phyloP scores from a whole-genome alignment of 2,329 filamentous ascomycete species.

The Colletotrichum destructivum region DNA sequence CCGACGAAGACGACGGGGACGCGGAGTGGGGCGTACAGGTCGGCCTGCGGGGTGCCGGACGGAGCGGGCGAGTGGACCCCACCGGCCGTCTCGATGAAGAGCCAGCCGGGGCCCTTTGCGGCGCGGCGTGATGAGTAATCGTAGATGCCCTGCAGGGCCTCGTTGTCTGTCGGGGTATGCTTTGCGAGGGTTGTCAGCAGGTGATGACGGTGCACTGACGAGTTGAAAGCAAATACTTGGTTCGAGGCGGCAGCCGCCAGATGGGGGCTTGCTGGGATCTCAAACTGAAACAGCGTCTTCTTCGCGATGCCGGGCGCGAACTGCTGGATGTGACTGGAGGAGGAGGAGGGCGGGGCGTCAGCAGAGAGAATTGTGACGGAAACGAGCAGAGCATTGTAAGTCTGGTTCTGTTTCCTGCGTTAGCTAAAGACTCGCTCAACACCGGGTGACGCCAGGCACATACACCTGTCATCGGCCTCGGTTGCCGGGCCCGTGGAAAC shows the following conservation, averaged over 20 bases:
- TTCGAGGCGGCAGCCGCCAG: constrained; percentile 71
- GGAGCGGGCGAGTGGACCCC: constrained; percentile 86
- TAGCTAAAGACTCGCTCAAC: not conserved
- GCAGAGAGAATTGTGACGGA: not conserved
- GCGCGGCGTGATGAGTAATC: constrained; percentile 61
- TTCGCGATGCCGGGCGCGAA: constrained; percentile 67
- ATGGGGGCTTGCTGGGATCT: constrained; percentile 83
- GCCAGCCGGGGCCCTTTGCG: constrained; percentile 63
- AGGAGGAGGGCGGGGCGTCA: constrained; percentile 1
- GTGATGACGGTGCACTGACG: not conserved
- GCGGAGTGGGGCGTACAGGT: constrained; percentile 82
- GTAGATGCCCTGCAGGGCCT: constrained; percentile 65
- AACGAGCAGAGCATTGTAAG: not conserved
- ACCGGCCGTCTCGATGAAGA: constrained; percentile 86
- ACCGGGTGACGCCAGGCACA: not conserved
- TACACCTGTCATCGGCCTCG: constrained; percentile 80
- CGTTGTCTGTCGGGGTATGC: constrained; percentile 62
- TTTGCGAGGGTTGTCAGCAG: not conserved
- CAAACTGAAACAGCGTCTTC: constrained; percentile 79
- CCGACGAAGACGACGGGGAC: constrained; percentile 82
- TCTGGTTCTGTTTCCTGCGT: constrained; percentile 5
- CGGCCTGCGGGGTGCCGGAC: constrained; percentile 82
- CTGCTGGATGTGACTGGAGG: constrained; percentile 71
- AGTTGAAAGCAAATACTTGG: constrained; percentile 51
- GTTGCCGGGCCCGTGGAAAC: constrained; percentile 81